Evolutionary conservation across 2,329 filamentous ascomycete genomes (phyloP), one percentile per base, ranked within the genome.

Genomic region (Botrytis sinoallii): DNA sequence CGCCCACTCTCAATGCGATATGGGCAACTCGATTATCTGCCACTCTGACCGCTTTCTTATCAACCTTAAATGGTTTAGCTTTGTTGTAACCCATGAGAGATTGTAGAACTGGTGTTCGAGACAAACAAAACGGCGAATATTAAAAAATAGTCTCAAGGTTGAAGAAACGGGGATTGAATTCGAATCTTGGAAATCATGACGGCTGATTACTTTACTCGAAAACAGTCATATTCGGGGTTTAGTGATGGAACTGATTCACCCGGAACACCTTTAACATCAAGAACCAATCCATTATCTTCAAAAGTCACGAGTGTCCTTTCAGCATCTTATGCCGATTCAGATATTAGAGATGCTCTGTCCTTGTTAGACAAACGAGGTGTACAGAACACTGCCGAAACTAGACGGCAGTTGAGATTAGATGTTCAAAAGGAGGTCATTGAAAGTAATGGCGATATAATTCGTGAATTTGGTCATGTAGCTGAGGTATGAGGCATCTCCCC

Each of bases 341-440:
- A 98, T 77, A 97, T 98, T 78, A 90, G 94, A 77, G 93, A 97
- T 85, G 91, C 94, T 22, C 84, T 99, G 44, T 86, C 88, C 70
- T 89, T 96, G 1, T 85, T 98, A 32, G 95, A 98, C 82, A 85
- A 89, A 68, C 88, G 93, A 52, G 87, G 87, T 0, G 82, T 94
- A 22, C 85, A 87, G 72, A 98, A 97, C 81, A 93, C 90, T 20
- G 87, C 93, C 16, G 92, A 95, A 77, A 92, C 91, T 4, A 88
- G 96, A 70, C 90, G 95, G 9, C 91, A 93, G 74, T 84, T 98
- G 25, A 90, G 95, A 25, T 83, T 97, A 1, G 91, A 97, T 80
- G 87, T 97, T 1, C 94, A 98, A 81, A 95, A 92, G 81, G 95
- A 98, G 80, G 93, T 98, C 55, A 95, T 98, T 73, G 90, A 95